Evolutionary conservation across 345 rosid genomes (phyloP).

Genomic region (Moricandia arvensis): DNA sequence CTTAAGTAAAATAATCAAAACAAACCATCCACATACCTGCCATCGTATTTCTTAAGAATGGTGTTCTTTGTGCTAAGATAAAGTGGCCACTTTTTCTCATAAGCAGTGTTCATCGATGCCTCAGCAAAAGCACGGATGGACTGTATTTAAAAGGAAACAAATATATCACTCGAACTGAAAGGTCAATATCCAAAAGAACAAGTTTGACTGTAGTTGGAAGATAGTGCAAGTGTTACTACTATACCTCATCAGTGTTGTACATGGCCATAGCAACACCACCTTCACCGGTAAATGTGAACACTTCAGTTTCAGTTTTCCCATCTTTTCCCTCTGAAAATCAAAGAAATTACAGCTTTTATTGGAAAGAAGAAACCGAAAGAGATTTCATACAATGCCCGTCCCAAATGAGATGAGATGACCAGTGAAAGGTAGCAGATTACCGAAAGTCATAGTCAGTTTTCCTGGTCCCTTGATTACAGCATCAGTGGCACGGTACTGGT

Average conservation of each 20-base stretch:
- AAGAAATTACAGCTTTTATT: neutral
- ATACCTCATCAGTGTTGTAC: constrained; percentile 99
- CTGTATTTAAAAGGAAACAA: constrained; percentile 42
- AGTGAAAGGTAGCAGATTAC: constrained; percentile 36
- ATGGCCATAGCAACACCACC: constrained; percentile 92
- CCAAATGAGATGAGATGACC: neutral
- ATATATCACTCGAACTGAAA: neutral
- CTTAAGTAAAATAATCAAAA: neutral
- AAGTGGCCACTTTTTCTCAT: constrained; percentile 95
- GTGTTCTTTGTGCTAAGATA: constrained; percentile 98
- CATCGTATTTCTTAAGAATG: constrained; percentile 98
- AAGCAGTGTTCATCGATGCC: constrained; percentile 92
- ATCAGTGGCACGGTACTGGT: constrained; percentile 95
- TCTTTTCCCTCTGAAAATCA: constrained; percentile 77
- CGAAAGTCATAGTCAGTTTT: constrained; percentile 83
- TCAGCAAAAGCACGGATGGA: constrained; percentile 83
- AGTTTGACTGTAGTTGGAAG: neutral
- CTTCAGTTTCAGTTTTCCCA: constrained; percentile 75
- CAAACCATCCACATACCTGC: constrained; percentile 54
- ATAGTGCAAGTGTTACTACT: constrained; percentile 13
- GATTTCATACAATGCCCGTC: constrained; percentile 1
- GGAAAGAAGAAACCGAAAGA: neutral
- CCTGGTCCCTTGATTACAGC: constrained; percentile 88
- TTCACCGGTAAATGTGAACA: constrained; percentile 78
- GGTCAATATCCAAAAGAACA: neutral